Evolutionary conservation across 176 grass and related monocot genomes (phyloP).

Genomic region (Chrysopogon serrulatus): DNA sequence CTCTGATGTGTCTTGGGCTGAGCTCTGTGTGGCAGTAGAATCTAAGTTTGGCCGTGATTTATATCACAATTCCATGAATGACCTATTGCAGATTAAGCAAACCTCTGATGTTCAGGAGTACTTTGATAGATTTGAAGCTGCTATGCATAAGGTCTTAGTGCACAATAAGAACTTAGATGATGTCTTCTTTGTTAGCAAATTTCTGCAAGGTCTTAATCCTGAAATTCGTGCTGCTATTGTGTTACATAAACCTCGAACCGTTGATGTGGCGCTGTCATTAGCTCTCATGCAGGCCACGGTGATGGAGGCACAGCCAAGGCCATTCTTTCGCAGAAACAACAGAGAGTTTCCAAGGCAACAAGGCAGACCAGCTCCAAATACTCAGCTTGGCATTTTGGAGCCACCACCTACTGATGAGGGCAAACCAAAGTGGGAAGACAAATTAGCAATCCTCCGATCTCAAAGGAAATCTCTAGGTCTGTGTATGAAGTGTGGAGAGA

Average conservation of each 20-base stretch:
- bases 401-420: fast-evolving
- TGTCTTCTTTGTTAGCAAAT: neutral
- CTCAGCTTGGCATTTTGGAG: neutral
- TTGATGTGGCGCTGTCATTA: fast-evolving
- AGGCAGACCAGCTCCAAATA: too few species aligned
- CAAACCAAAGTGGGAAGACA: neutral
- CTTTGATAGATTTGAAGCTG: fast-evolving
- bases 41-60: neutral
- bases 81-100: fast-evolving
- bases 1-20: fast-evolving
- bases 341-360: too few species aligned
- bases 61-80: fast-evolving
- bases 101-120: neutral
- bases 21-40: neutral
- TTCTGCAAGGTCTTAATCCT: fast-evolving
- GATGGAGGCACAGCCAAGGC: neutral
- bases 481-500: neutral
- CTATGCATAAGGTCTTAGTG: neutral
- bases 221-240: neutral
- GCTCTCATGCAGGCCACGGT: fast-evolving
- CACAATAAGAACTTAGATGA: neutral
- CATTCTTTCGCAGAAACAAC: fast-evolving
- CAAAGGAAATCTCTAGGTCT: fast-evolving
- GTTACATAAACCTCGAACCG: neutral
- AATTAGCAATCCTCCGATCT: fast-evolving